A percentile compares a stretch with the other conserved stretches of the same genome.
Conservation (phyloP, 192 early-diverging fungal species). For the Umbelopsis isabellina region DNA sequence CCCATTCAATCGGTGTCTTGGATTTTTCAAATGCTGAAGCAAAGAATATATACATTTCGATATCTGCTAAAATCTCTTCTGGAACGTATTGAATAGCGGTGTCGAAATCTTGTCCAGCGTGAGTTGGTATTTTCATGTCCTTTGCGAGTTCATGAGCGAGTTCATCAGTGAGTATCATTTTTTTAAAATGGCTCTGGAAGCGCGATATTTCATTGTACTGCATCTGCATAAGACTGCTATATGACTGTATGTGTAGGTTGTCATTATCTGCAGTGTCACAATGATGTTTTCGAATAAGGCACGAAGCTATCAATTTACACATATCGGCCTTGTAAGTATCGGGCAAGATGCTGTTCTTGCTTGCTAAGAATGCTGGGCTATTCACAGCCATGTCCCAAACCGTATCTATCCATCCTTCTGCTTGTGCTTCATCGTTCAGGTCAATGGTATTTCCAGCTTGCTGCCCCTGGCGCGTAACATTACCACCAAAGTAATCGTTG, state of each 20-base stretch:
- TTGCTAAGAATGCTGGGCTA: neutral
- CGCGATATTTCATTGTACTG: conserved; percentile 30
- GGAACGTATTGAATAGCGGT: conserved; percentile 10
- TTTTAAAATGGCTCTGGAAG: conserved; percentile 17
- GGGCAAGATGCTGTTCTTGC: neutral
- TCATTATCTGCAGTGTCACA: neutral
- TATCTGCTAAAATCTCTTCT: conserved; percentile 13
- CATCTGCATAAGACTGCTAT: conserved; percentile 19
- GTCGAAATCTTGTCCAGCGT: neutral
- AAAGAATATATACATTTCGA: conserved; percentile 23
- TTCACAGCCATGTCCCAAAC: conserved; percentile 22
- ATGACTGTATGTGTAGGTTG: neutral
- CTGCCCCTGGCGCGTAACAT: neutral
- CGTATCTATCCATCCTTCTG: conserved; percentile 3
- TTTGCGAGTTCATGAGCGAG: neutral
- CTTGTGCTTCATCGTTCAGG: neutral
- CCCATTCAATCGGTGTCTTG: neutral
- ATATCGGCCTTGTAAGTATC: conserved; percentile 25
- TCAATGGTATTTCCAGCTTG: conserved; percentile 1
- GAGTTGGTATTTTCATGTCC: neutral
- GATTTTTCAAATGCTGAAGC: neutral
- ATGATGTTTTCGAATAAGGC: conserved; percentile 23
- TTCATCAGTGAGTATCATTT: neutral
- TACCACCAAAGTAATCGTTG: neutral
- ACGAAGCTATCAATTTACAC: conserved; percentile 31